Base-by-base conservation (phyloP, 2,329 filamentous ascomycete species). In the Aspergillus tanneri region DNA sequence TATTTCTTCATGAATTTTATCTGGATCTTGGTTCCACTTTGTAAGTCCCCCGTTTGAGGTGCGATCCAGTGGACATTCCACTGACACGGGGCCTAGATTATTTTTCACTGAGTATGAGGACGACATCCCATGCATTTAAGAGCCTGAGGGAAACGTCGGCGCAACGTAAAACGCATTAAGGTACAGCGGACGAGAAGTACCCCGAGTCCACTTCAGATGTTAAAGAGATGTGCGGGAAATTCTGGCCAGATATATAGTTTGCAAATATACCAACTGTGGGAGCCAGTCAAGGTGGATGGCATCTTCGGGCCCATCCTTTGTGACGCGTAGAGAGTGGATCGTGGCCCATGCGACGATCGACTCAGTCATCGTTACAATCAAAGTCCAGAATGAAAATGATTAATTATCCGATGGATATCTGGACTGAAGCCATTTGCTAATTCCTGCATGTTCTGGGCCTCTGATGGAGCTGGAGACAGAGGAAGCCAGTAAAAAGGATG, bases 1-100 rank as follows among this genome's bases (percentile, higher is more conserved):
- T 86, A 82, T 63, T 77, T 85, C 47, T 67, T 81, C 24, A 83
- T 85, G 81, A 86, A 86, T 60, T 76, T 77, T 43, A 80, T 85
- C 63, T 86, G 83, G 83, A 83, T 85, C 46, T 71, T 83, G 24
- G 77, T 85, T 44, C 83, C 83, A 5, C 68, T 66, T 16, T 68
- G 80, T 82, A 65, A 71, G 79, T 74, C 30, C 21, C 23, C 9
- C 25, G 19, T 24, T 11, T 35, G 7, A 27, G 14, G 21, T 22
- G 18, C 16, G 27, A 47, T 47, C 46, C 23, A n/a, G 16, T 12
- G 14, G 4, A 43, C n/a, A 38, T 38, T 37, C 16, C n/a, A 46
- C 32, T 22, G 16, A 47, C 28, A 24, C 30, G 4, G 22, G 5
- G 18, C 16, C 18, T 55, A 70, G 62, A 63, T 49, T 69, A 65